phyloP scores from a whole-genome alignment of 1,284 basidiomycete genomes.

The Violaceomyces palustris region DNA sequence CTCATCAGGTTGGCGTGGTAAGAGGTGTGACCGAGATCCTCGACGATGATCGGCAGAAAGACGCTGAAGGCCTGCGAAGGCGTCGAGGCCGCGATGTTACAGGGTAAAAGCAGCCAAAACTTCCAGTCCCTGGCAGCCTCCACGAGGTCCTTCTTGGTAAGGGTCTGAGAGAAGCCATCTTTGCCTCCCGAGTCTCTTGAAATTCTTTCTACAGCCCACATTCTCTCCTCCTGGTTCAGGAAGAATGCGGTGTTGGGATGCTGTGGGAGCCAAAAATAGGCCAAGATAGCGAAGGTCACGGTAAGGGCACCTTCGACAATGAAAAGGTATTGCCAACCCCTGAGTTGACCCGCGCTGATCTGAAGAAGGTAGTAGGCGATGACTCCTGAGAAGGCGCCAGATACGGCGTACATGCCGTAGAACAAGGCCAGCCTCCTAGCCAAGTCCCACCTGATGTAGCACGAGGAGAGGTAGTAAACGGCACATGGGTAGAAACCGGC shows the following conservation, averaged over 20 bases:
- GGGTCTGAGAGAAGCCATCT: not conserved
- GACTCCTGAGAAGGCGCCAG: constrained; percentile 55
- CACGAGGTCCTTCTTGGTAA: not conserved
- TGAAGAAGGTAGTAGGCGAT: not conserved
- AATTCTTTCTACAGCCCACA: not conserved
- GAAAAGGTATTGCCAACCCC: constrained; percentile 49
- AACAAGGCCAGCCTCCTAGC: constrained; percentile 16
- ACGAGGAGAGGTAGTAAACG: constrained; percentile 6
- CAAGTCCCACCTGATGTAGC: constrained; percentile 9
- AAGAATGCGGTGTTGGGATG: constrained; percentile 57
- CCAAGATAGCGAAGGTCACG: constrained; percentile 52
- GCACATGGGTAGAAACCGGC: constrained; percentile 5
- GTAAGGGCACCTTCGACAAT: constrained; percentile 58
- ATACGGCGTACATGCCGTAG: constrained; percentile 39
- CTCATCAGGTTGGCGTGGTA: not conserved
- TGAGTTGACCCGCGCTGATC: constrained; percentile 11
- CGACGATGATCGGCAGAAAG: constrained; percentile 1
- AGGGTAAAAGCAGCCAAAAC: not conserved
- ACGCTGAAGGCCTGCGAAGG: not conserved
- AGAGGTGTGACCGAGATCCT: not conserved
- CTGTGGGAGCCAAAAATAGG: constrained; percentile 56
- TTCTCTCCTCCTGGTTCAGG: constrained; percentile 52
- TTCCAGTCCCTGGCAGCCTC: not conserved
- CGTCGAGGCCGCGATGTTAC: not conserved
- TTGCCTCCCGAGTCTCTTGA: not conserved